These are phyloP conservation scores for Hirsutella thompsonii DNA, from an alignment of 2,329 filamentous ascomycete species.

Conservation along the genomic window DNA sequence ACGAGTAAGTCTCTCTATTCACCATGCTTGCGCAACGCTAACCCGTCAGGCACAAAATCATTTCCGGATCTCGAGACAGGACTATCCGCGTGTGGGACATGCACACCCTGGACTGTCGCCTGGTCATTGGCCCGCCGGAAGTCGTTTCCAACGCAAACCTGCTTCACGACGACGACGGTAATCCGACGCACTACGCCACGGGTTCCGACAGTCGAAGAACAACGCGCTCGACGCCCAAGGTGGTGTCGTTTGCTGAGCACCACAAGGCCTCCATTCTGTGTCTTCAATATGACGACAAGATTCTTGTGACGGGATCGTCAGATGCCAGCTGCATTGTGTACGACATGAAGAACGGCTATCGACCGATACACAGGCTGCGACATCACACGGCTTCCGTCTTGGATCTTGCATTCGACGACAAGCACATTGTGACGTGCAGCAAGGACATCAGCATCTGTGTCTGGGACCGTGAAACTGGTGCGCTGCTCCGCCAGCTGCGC, in stretches of 20 bases:
- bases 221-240: constrained; percentile 36
- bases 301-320: constrained; percentile 89
- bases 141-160: constrained; percentile 41
- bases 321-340: constrained; percentile 88
- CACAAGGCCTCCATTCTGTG: constrained; percentile 92
- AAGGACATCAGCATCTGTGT: constrained; percentile 92
- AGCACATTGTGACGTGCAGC: constrained; percentile 91
- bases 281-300: constrained; percentile 83
- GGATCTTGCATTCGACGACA: constrained; percentile 84
- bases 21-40: constrained; percentile 17
- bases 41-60: constrained; percentile 67
- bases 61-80: constrained; percentile 89
- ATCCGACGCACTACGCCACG: constrained; percentile 41
- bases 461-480: constrained; percentile 75
- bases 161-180: constrained; percentile 36
- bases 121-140: constrained; percentile 72
- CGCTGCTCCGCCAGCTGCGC: constrained; percentile 62
- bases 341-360: constrained; percentile 66
- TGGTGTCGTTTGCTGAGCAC: constrained; percentile 48
- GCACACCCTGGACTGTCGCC: constrained; percentile 70
- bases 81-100: constrained; percentile 96
- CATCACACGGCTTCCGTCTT: constrained; percentile 81
- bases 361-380: constrained; percentile 63
- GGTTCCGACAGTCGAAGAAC: constrained; percentile 33
- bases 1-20: constrained; percentile 54